Evolutionary conservation across 805 yeast genomes (phyloP).

Genomic region (Lachancea cidri): DNA sequence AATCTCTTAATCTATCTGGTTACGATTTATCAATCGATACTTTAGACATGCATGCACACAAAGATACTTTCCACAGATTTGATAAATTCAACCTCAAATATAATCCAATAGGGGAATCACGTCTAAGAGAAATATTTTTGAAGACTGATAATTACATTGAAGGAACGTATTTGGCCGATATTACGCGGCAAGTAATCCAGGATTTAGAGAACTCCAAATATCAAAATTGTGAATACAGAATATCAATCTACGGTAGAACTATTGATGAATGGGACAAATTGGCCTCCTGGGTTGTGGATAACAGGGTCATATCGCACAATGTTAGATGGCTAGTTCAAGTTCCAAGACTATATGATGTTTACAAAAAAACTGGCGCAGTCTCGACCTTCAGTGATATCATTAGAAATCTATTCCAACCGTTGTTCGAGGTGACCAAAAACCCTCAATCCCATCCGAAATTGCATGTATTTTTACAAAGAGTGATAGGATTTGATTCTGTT

Average conservation of each 20-base stretch:
- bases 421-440: constrained; percentile 82
- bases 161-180: constrained; percentile 87
- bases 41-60: constrained; percentile 98
- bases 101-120: constrained; percentile 97
- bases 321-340: constrained; percentile 96
- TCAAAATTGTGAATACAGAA: constrained; percentile 96
- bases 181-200: constrained; percentile 87
- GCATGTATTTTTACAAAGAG: constrained; percentile 83
- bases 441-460: constrained; percentile 90
- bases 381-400: constrained; percentile 69
- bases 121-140: constrained; percentile 90
- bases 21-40: constrained; percentile 95
- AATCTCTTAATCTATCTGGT: constrained; percentile 85
- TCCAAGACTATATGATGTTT: constrained; percentile 88
- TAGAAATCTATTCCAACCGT: constrained; percentile 75
- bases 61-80: constrained; percentile 95
- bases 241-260: constrained; percentile 89
- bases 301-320: constrained; percentile 84
- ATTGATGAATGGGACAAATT: constrained; percentile 91
- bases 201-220: constrained; percentile 94
- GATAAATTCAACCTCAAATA: constrained; percentile 96
- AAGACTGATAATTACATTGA: constrained; percentile 91
- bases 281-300: constrained; percentile 93
- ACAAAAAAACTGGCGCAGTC: constrained; percentile 71
- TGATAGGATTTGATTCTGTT: constrained; percentile 95